Evolutionary conservation across 129 eudicot genomes (phyloP).

Genomic region (Calendula officinalis): DNA sequence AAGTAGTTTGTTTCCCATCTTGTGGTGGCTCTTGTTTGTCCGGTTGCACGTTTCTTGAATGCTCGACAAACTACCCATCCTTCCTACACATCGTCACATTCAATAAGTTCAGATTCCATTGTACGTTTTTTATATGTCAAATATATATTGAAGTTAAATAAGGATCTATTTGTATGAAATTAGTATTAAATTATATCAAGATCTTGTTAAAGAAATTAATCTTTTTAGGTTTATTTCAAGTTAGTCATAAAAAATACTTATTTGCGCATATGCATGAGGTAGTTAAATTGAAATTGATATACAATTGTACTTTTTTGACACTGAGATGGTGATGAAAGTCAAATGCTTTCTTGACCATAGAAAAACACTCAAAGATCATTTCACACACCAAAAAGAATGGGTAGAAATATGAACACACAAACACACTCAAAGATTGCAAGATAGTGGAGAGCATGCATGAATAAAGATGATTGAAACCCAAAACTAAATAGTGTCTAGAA

Average conservation of each 20-base stretch:
- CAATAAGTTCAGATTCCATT: background rate
- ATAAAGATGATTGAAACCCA: conserved; percentile 33
- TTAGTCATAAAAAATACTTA: no score
- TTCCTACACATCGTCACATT: conserved; percentile 45
- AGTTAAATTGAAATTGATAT: no score
- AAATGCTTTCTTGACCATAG: conserved; percentile 34
- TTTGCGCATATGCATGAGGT: no score
- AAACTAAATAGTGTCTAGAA: background rate
- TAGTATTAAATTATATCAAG: no score
- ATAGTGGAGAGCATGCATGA: conserved; percentile 45
- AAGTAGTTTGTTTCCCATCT: conserved; percentile 56
- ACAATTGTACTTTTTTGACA: background rate
- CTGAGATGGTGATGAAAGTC: conserved; percentile 25
- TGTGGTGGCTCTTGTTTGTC: conserved; percentile 47
- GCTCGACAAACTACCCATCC: conserved; percentile 99
- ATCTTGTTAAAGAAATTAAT: no score
- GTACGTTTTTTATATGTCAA: no score
- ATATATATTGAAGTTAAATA: no score
- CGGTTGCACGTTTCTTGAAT: conserved; percentile 71
- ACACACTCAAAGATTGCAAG: conserved; percentile 25
- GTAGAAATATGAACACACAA: conserved; percentile 16
- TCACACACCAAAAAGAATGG: conserved; percentile 27
- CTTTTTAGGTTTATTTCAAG: no score
- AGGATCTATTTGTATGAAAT: no score
- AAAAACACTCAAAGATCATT: conserved; percentile 30